Conservation (phyloP, 2,329 filamentous ascomycete species). For the Graphium sp. region DNA sequence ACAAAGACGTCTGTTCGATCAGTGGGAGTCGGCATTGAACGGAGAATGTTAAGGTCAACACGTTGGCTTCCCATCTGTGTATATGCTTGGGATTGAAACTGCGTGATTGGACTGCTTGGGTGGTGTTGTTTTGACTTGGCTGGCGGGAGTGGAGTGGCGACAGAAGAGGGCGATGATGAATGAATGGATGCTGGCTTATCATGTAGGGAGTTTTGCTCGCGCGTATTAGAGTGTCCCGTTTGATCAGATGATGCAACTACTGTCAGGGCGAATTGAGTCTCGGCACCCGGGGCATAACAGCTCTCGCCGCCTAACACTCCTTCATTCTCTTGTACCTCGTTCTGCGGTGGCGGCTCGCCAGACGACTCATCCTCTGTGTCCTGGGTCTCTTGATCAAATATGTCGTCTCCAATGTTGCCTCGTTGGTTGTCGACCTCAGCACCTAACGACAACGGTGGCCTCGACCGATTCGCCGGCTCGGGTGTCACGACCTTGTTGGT, state of each 20-base stretch:
- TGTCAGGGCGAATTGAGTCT: slow-evolving; percentile 17
- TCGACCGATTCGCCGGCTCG: too few relatives aligned
- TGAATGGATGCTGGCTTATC: neutral
- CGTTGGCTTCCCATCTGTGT: slow-evolving; percentile 27
- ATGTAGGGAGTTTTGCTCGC: neutral
- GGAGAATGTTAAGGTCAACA: slow-evolving; percentile 30
- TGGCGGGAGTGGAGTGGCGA: slow-evolving; percentile 1
- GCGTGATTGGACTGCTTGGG: too few relatives aligned
- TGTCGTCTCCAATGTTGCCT: too few relatives aligned
- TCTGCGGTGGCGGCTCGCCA: too few relatives aligned
- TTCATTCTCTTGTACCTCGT: too few relatives aligned
- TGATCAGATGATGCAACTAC: slow-evolving; percentile 14
- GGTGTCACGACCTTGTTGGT: too few relatives aligned
- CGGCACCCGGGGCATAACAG: too few relatives aligned
- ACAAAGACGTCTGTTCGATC: slow-evolving; percentile 36
- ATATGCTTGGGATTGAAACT: slow-evolving; percentile 12
- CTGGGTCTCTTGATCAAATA: neutral
- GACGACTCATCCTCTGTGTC: slow-evolving; percentile 7
- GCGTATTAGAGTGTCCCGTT: neutral
- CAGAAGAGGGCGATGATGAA: slow-evolving; percentile 3
- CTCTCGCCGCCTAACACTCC: too few relatives aligned
- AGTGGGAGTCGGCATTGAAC: slow-evolving; percentile 26
- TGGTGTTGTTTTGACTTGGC: slow-evolving; percentile 8
- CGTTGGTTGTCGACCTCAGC: too few relatives aligned
- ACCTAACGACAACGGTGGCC: too few relatives aligned